Base-by-base conservation (phyloP, 1,284 basidiomycete species). In the Boletus sp. region DNA sequence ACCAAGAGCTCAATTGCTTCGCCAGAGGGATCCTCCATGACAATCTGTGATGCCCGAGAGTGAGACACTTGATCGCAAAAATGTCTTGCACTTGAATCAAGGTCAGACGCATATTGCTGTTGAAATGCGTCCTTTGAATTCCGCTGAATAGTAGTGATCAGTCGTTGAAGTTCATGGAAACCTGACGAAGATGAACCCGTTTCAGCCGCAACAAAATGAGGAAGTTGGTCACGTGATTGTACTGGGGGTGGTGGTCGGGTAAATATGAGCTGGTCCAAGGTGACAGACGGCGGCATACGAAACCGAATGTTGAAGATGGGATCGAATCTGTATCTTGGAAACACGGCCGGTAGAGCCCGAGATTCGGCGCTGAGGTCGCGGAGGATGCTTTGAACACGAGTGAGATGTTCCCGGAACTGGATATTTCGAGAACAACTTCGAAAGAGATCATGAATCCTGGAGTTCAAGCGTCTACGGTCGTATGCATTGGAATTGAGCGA, bases 361-460 rank as follows among this genome's bases (percentile, higher is more conserved):
- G 14, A 9, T 12, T 4, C 4, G 12, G 30, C 10, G 8, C 6
- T 5, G 13, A 20, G 16, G 9, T 10, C 8, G 5, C 7, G 8
- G 6, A 59, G 50, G n/a, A 40, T 50, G 0, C 0, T 3, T 35
- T 48, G 49, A 16, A 60, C 49, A 14, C 46, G 32, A 6, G 1
- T 1, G 3, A 58, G 16, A 34, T 62, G 53, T 3, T 49, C 29
- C 25, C 32, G 38, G 20, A 60, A 25, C 14, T n/a, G 7, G 1
- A 26, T 3, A 20, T 42, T 41, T 20, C 26, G 43, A 29, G 14
- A 29, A 13, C 43, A 44, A 13, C 34, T 39, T 3, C 8, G 19
- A 12, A 37, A 30, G 4, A 29, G 20, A 3, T 4, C 4, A 2
- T 4, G 14, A 5, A 44, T 16, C 2, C 8, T 12, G n/a, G 17